These are phyloP conservation scores for Alternaria gansuensis DNA, from an alignment of 2,329 filamentous ascomycete species.

Conservation along the genomic window DNA sequence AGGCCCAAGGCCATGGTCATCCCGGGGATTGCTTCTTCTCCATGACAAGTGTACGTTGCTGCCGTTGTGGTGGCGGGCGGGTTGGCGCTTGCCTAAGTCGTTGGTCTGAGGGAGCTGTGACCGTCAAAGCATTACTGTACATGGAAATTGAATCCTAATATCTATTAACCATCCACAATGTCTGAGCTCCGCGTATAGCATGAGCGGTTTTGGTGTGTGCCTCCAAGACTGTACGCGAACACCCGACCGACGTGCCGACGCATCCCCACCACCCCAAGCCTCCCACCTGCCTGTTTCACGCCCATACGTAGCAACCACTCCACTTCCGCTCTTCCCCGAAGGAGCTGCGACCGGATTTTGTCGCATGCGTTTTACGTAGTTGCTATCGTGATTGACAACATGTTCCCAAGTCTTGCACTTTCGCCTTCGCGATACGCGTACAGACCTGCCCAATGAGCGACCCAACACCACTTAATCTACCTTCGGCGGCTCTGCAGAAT, in stretches of 20 bases:
- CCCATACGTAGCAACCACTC: neutral
- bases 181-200: too few relatives aligned
- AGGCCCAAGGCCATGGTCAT: neutral
- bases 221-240: neutral
- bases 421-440: neutral
- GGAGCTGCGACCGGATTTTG: neutral
- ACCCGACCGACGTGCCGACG: neutral
- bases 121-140: neutral
- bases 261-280: neutral
- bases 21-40: too few relatives aligned
- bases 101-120: neutral
- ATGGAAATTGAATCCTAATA: neutral
- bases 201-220: neutral
- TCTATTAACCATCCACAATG: rapidly evolving
- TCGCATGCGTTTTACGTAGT: neutral
- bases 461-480: slow-evolving; percentile 22
- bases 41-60: slow-evolving; percentile 14
- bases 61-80: slow-evolving; percentile 21
- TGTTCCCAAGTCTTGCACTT: neutral
- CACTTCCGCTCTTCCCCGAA: neutral
- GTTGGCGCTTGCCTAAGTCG: slow-evolving; percentile 8
- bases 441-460: slow-evolving; percentile 18
- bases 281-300: neutral
- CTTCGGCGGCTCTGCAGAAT: slow-evolving; percentile 24
- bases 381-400: neutral